Percentiles rank a stretch among this genome's conserved stretches.
Evolutionary conservation across 2,329 filamentous ascomycete species (phyloP).

Genomic region (Xylaria sp.): DNA sequence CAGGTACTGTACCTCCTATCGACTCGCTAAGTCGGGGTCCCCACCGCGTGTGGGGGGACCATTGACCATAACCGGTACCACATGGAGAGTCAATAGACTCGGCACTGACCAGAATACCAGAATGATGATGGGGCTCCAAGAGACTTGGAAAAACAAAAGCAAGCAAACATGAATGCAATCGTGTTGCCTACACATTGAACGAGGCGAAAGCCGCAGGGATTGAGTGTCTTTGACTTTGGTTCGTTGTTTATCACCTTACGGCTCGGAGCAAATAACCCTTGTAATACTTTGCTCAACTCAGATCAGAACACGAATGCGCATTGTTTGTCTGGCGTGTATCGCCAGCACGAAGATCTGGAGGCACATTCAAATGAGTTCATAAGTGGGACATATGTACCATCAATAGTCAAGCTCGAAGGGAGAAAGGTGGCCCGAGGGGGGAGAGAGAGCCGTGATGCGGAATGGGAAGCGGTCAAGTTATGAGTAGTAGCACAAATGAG

Average conservation of each 20-base stretch:
- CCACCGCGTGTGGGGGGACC: constrained; percentile 45
- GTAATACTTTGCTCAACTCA: background rate
- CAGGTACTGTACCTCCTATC: constrained; percentile 4
- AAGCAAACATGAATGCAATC: constrained; percentile 31
- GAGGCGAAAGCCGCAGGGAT: background rate
- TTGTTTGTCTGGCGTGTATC: background rate
- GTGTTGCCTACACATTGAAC: background rate
- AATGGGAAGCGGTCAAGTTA: constrained; percentile 24
- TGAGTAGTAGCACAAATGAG: constrained; percentile 14
- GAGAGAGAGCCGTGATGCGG: background rate
- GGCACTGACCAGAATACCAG: constrained; percentile 38
- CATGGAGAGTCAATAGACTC: constrained; percentile 28
- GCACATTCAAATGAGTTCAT: background rate
- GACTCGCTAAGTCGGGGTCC: constrained; percentile 36
- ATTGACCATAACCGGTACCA: constrained; percentile 27
- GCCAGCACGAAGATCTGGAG: background rate
- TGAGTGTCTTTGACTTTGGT: background rate
- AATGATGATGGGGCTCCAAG: constrained; percentile 27
- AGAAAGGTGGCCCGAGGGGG: background rate
- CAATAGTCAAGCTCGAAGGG: background rate
- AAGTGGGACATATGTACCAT: constrained; percentile 5
- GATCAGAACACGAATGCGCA: background rate
- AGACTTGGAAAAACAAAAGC: constrained; percentile 38
- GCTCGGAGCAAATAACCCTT: background rate
- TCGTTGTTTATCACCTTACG: background rate